Base-by-base conservation (phyloP, 352 stramenopile species). In the Phytophthora colocasiae region DNA sequence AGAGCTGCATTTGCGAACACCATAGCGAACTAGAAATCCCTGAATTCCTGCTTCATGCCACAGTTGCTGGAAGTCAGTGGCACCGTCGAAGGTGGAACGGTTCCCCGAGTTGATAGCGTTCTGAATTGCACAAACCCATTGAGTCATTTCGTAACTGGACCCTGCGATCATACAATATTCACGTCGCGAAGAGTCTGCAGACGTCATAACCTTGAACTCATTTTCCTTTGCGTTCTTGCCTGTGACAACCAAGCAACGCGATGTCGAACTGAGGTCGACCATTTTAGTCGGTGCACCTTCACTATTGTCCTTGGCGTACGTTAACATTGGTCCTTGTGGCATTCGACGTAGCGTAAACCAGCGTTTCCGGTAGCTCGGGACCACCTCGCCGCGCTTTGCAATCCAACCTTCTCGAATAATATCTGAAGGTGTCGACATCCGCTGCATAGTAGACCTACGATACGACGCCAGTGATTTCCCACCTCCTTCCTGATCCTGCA, bases 61-160 rank as follows among this genome's bases (percentile, higher is more conserved):
- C 62, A 96, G 77, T 15, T 80, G 72, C 60, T 92, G 77, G 19
- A 93, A 89, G 51, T 91, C 85, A 12, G 68, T 72, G 6, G 63
- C 66, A 63, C 87, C 87, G 53, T 93, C 83, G 64, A 94, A 91
- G 2, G 81, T 82, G 0, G 78, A 89, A 55, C 87, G 81, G 68
- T 93, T 93, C 2, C 85, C 85, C 1, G 79, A 85, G 45, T 91
- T 92, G 34, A 96, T 93, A n/a, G 87, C 77, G 24, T 85, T 75
- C 63, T 96, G 85, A 54, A 96, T 91, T 3, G 84, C 81, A 45
- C 79, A 81, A 7, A 94, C 84, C 87, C 87, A 96, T 51, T 91
- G 83, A 2, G 82, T 93, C 73, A 94, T 81, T 32, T 96, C 87
- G 59, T 91, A 93, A 38, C 78, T 89, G 3, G 85, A 96, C 9